These are phyloP conservation scores for Thielaviopsis populi DNA, from an alignment of 2,329 filamentous ascomycete species.

Conservation along the genomic window DNA sequence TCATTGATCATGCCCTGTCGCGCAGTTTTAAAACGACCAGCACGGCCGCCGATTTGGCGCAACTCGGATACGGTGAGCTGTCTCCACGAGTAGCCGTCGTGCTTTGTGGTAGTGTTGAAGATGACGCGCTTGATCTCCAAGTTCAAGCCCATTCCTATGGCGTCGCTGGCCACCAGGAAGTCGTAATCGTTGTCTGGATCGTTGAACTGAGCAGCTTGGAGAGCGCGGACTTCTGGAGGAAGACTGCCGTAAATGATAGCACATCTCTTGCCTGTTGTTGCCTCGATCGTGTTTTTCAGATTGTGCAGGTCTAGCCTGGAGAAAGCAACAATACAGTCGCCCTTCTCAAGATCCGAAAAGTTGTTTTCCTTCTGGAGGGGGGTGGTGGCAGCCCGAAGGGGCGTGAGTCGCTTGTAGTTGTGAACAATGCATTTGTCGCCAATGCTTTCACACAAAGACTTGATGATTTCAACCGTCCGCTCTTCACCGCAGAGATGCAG, in stretches of 20 bases:
- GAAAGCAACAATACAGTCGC: slow-evolving; percentile 81
- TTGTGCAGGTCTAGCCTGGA: slow-evolving; percentile 68
- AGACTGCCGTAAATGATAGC: slow-evolving; percentile 87
- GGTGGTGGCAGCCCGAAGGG: slow-evolving; percentile 48
- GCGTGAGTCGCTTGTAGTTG: slow-evolving; percentile 68
- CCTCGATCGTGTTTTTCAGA: slow-evolving; percentile 64
- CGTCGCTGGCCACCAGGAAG: slow-evolving; percentile 82
- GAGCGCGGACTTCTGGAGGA: slow-evolving; percentile 80
- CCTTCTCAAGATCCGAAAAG: slow-evolving; percentile 58
- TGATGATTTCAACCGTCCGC: slow-evolving; percentile 62
- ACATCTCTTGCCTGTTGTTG: slow-evolving; percentile 58
- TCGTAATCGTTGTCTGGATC: slow-evolving; percentile 93
- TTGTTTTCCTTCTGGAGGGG: slow-evolving; percentile 43
- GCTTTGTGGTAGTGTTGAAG: slow-evolving; percentile 66
- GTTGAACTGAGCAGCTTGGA: slow-evolving; percentile 88
- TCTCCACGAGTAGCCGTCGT: slow-evolving; percentile 42
- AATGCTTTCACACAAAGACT: slow-evolving; percentile 58
- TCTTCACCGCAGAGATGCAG: slow-evolving; percentile 89
- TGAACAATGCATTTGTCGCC: slow-evolving; percentile 76
- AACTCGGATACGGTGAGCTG: slow-evolving; percentile 59
- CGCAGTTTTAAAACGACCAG: slow-evolving; percentile 70
- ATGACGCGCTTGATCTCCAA: slow-evolving; percentile 81
- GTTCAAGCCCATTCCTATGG: slow-evolving; percentile 95
- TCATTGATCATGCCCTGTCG: slow-evolving; percentile 31
- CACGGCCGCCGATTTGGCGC: slow-evolving; percentile 89